Percentiles rank a stretch among this genome's conserved stretches.
Conservation (phyloP, 108 stramenopile species). For the Fragilariopsis cylindrus region DNA sequence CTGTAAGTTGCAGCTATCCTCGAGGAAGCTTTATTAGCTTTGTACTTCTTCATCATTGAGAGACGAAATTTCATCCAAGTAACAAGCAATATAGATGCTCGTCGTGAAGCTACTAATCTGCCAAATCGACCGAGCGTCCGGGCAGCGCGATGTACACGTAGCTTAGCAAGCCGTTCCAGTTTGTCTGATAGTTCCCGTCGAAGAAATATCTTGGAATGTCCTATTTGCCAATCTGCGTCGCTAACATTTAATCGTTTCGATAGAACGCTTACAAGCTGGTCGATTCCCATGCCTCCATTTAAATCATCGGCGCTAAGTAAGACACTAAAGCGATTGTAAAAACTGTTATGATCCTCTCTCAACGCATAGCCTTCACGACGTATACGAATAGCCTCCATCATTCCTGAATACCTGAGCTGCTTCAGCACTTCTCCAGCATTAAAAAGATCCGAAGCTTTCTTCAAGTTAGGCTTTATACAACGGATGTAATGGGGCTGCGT, state of each 20-base stretch:
- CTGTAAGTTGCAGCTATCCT: slow-evolving; percentile 58
- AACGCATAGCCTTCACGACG: slow-evolving; percentile 91
- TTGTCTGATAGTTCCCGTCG: slow-evolving; percentile 82
- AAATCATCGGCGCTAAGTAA: slow-evolving; percentile 63
- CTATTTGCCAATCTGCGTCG: slow-evolving; percentile 91
- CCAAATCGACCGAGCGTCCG: slow-evolving; percentile 69
- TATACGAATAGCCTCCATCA: slow-evolving; percentile 98
- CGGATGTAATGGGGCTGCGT: slow-evolving; percentile 92
- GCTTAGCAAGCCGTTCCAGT: slow-evolving; percentile 74
- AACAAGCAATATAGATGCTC: slow-evolving; percentile 55
- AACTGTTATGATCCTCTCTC: slow-evolving; percentile 88
- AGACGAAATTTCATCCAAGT: slow-evolving; percentile 71
- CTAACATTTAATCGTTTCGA: slow-evolving; percentile 76
- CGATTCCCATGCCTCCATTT: slow-evolving; percentile 61
- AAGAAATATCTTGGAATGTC: slow-evolving; percentile 87
- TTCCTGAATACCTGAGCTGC: slow-evolving; percentile 96
- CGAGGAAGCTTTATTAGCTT: slow-evolving; percentile 42
- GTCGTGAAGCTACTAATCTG: slow-evolving; percentile 42
- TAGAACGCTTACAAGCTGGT: slow-evolving; percentile 68
- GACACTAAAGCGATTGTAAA: slow-evolving; percentile 81
- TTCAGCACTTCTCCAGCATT: slow-evolving; percentile 78
- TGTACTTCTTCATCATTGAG: slow-evolving; percentile 46
- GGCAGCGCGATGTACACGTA: slow-evolving; percentile 69
- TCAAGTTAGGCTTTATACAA: slow-evolving; percentile 91
- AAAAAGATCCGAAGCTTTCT: slow-evolving; percentile 68